Conservation (phyloP, 2,329 filamentous ascomycete species). For the Boeremia lycopersici region DNA sequence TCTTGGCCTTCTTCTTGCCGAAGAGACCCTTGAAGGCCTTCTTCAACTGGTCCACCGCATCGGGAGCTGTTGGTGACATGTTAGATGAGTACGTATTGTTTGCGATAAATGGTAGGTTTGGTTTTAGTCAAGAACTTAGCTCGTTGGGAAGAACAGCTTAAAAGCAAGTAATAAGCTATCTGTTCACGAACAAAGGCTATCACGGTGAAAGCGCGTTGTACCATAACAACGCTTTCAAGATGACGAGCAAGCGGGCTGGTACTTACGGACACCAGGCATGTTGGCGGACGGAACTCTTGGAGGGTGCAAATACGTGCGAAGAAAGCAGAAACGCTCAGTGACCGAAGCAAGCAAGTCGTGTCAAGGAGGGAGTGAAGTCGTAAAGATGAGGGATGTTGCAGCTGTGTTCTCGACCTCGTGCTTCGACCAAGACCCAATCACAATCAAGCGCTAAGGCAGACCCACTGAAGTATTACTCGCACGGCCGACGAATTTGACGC, state of each 20-base stretch:
- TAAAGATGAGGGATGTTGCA: conserved; percentile 8
- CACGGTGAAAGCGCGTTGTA: background rate
- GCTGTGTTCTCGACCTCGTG: conserved; percentile 6
- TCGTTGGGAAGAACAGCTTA: no score
- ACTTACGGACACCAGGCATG: conserved; percentile 51
- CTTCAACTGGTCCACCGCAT: conserved; percentile 46
- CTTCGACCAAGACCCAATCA: conserved; percentile 5
- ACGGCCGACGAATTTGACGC: conserved; percentile 1
- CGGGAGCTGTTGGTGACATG: conserved; percentile 34
- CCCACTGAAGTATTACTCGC: conserved; percentile 12
- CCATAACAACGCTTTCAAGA: conserved; percentile 2
- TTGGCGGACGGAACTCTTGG: conserved; percentile 11
- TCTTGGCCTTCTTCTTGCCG: conserved; percentile 43
- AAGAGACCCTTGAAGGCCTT: conserved; percentile 48
- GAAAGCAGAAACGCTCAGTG: background rate
- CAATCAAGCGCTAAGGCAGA: background rate
- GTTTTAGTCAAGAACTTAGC: background rate
- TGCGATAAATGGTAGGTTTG: background rate
- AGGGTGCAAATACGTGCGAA: background rate
- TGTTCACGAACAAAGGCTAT: background rate
- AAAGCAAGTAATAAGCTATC: background rate
- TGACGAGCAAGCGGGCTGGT: background rate
- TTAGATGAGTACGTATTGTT: background rate
- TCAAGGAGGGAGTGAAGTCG: background rate
- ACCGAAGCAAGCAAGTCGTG: background rate